Conservation (phyloP, 192 early-diverging fungal genomes). For the Pecoramyces ruminantium region DNA sequence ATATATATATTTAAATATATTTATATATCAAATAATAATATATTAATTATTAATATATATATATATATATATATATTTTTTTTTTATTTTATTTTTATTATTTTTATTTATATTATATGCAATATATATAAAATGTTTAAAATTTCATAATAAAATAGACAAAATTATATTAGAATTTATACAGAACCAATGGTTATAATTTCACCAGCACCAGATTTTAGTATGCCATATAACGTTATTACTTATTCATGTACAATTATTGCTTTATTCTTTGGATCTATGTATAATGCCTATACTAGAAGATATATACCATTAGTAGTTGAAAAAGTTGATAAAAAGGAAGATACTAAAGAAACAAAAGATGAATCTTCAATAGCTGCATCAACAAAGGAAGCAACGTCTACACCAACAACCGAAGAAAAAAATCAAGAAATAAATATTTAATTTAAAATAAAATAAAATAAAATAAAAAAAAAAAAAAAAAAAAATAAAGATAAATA, state of each 20-base stretch:
- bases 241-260: slow-evolving; percentile 91
- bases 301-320: not conserved
- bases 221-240: slow-evolving; percentile 99
- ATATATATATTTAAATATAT: slow-evolving; percentile 2
- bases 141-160: not conserved
- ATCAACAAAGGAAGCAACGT: too few species aligned
- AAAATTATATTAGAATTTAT: slow-evolving; percentile 29
- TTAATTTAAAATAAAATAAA: too few species aligned
- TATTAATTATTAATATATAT: too few species aligned
- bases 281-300: slow-evolving; percentile 43
- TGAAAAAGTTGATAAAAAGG: not conserved
- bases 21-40: too few species aligned
- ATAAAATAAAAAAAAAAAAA: too few species aligned
- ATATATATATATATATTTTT: too few species aligned
- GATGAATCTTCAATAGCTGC: too few species aligned
- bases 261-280: slow-evolving; percentile 86
- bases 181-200: slow-evolving; percentile 75
- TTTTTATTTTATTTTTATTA: not conserved
- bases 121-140: too few species aligned
- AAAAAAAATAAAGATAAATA: too few species aligned
- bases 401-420: too few species aligned
- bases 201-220: slow-evolving; percentile 92
- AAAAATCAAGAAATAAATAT: too few species aligned
- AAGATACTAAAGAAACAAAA: not conserved
- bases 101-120: not conserved